A percentile compares a stretch with the other conserved stretches of the same genome.
Evolutionary conservation across 169 alveolate species (phyloP).

Genomic region (Plasmodium gallinaceum): DNA sequence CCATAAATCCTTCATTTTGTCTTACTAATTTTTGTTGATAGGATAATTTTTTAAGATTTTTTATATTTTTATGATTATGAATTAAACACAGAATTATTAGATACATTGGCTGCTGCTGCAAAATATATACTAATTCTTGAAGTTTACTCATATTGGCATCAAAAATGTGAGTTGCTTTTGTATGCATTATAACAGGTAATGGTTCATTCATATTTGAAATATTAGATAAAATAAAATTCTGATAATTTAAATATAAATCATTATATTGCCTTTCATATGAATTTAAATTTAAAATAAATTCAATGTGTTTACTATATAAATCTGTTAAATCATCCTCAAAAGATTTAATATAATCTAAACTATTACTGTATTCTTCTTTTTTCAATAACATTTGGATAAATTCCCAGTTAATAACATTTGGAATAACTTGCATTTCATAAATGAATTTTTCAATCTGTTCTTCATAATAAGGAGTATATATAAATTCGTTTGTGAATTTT

Average conservation of each 20-base stretch:
- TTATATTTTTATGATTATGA: slow-evolving; percentile 44
- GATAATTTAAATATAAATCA: slow-evolving; percentile 74
- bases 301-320: slow-evolving; percentile 79
- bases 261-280: slow-evolving; percentile 46
- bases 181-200: slow-evolving; percentile 33
- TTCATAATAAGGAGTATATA: slow-evolving; percentile 29
- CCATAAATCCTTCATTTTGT: not conserved
- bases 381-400: slow-evolving; percentile 79
- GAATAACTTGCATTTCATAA: slow-evolving; percentile 27
- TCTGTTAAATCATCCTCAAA: slow-evolving; percentile 83
- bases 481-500: slow-evolving; percentile 23
- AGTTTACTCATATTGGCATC: slow-evolving; percentile 30
- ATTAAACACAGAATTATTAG: slow-evolving; percentile 52
- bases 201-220: slow-evolving; percentile 18
- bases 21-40: not conserved
- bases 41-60: slow-evolving; percentile 3
- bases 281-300: slow-evolving; percentile 77
- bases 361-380: slow-evolving; percentile 79
- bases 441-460: slow-evolving; percentile 63
- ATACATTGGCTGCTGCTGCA: slow-evolving; percentile 82
- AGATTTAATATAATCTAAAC: slow-evolving; percentile 76
- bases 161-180: slow-evolving; percentile 11
- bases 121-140: slow-evolving; percentile 52
- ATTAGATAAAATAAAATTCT: slow-evolving; percentile 41
- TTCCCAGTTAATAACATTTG: slow-evolving; percentile 80